Evolutionary conservation across 1,284 basidiomycete genomes (phyloP).

Genomic region (Pascua guehoae): DNA sequence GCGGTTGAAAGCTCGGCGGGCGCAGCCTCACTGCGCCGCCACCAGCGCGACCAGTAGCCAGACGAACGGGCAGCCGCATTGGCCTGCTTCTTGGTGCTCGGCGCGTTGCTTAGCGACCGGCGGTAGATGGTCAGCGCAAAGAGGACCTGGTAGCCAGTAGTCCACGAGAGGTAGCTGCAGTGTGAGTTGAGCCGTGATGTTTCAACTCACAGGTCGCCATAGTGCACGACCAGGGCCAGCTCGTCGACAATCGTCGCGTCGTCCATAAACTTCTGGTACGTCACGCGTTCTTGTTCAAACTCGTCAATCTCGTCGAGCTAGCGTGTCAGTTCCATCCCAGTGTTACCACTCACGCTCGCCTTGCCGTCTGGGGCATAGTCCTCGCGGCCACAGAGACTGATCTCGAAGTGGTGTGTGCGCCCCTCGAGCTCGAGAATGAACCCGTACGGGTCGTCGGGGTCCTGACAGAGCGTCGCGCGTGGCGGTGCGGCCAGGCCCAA

Average conservation of each 20-base stretch:
- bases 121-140: conserved; percentile 53
- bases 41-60: conserved; percentile 48
- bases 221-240: conserved; percentile 52
- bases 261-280: conserved; percentile 54
- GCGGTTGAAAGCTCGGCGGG: not conserved
- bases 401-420: conserved; percentile 52
- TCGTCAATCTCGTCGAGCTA: conserved; percentile 33
- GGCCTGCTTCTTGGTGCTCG: conserved; percentile 2
- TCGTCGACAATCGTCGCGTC: conserved; percentile 53
- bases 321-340: not conserved
- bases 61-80: conserved; percentile 17
- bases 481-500: not conserved
- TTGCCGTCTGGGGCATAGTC: conserved; percentile 30
- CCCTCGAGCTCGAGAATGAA: conserved; percentile 51
- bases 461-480: conserved; percentile 41
- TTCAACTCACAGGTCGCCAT: conserved; percentile 41
- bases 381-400: conserved; percentile 47
- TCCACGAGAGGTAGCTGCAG: conserved; percentile 53
- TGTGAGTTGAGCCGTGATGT: not conserved
- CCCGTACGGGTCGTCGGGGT: conserved; percentile 50
- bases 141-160: conserved; percentile 52
- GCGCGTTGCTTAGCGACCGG: conserved; percentile 29
- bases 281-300: conserved; percentile 51
- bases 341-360: conserved; percentile 16
- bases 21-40: conserved; percentile 30